Evolutionary conservation across 2,329 filamentous ascomycete genomes (phyloP), one percentile per base, ranked within the genome.

Genomic region (Microthyrium microscopicum): DNA sequence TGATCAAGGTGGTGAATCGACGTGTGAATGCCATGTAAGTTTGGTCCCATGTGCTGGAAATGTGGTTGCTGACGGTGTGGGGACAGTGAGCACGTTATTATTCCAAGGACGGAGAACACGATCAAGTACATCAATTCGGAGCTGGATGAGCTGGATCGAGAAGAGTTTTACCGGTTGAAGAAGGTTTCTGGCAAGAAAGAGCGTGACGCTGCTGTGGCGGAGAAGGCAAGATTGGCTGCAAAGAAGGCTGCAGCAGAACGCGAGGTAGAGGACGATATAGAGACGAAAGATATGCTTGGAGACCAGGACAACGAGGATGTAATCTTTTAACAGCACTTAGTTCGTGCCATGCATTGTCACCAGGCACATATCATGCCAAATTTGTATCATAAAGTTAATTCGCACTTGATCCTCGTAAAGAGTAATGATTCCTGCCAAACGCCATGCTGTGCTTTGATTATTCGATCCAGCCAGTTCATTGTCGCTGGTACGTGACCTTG

Each of bases 41-140:
- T 9, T 11, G 11, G 8, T 31, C 17, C 5, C 4, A 6, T 24
- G 17, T 16, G 15, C 21, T n/a, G 33, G 8, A 12, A 4, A 21
- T 11, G 32, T 20, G 33, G 13, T 28, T 19, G 37, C 48, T 49
- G 33, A 49, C 35, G 27, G 21, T 7, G 4, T 12, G n/a, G n/a
- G 19, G 25, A 17, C 44, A 79, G 73, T 49, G 81, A 89, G 57
- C 80, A 91, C 55, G 82, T 98, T 46, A 95, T 98, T 46, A 98
- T 98, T 48, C 89, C 89, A 9, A 71, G 89, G 44, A 98, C 89
- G 11, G 89, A 98, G 55, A 98, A 95, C 51, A 98, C 89, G n/a
- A 98, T 98, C 64, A 94, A 93, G 61, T 98, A 95, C 51, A 95
- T 95, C 67, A 95, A 95, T 61, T 93, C 87, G 1, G 89, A 98